phyloP scores from a whole-genome alignment of 371 early-diverging fungal genomes.

The Mucor irregularis region DNA sequence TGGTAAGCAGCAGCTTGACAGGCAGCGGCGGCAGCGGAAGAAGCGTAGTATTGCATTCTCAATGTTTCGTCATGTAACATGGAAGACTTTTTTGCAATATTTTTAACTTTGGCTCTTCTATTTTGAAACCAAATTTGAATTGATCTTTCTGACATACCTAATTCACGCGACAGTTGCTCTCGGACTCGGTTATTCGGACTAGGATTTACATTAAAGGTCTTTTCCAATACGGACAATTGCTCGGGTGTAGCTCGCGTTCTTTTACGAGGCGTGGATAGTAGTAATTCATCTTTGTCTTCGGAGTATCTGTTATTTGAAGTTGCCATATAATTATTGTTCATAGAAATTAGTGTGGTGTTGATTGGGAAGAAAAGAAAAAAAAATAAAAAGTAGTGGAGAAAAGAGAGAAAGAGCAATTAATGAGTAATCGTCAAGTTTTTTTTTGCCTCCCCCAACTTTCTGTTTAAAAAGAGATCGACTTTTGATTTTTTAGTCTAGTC shows the following conservation, averaged over 20 bases:
- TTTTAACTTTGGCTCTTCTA: constrained; percentile 88
- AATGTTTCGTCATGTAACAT: constrained; percentile 51
- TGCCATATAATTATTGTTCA: neutral
- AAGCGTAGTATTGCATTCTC: constrained; percentile 28
- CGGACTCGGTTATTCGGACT: constrained; percentile 75
- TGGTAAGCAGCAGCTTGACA: constrained; percentile 27
- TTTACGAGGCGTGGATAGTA: constrained; percentile 39
- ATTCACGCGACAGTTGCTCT: constrained; percentile 75
- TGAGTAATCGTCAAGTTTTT: too few species aligned
- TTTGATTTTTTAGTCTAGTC: constrained; percentile 4
- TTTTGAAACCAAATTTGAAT: constrained; percentile 99
- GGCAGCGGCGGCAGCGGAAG: constrained; percentile 28
- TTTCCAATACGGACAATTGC: constrained; percentile 68
- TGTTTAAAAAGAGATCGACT: constrained; percentile 2
- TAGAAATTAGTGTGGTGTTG: neutral
- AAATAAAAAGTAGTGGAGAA: neutral
- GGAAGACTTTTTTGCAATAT: constrained; percentile 44
- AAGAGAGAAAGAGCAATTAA: neutral
- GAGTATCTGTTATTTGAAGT: constrained; percentile 1
- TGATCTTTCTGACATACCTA: constrained; percentile 86
- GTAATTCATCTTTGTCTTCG: neutral
- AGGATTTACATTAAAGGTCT: constrained; percentile 63
- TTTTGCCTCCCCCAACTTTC: too few species aligned
- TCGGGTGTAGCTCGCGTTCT: constrained; percentile 67
- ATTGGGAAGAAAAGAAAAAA: neutral